Evolutionary conservation across 2,329 filamentous ascomycete genomes (phyloP), one percentile per base, ranked within the genome.

Genomic region (Zalaria obscura): DNA sequence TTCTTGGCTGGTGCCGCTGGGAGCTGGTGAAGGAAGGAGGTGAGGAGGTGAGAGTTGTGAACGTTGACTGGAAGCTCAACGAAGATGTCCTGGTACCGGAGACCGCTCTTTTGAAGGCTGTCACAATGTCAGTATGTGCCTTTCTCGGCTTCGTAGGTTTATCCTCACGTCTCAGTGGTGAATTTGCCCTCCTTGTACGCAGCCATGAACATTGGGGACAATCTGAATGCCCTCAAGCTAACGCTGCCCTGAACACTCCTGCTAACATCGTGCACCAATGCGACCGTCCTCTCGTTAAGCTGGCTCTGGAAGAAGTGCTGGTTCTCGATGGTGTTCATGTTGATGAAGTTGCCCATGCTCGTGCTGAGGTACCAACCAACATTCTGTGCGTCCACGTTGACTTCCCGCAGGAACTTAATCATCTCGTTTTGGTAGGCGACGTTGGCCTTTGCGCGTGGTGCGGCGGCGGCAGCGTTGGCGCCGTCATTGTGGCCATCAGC

Each of bases 291-390:
- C 65, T 91, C 85, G 62, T 94, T 93, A 55, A 76, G 60, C 54
- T 93, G 85, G 64, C 85, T 91, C 72, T 98, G 91, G 72, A 94
- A 96, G 70, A 88, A 83, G 67, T 79, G 87, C 66, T 95, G 88
- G 71, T 96, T 98, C 75, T 98, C 91, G 64, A 98, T 84, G 60
- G 94, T 88, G 70, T 82, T 84, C 59, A 83, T 65, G 71, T 88
- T 95, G 72, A 96, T 75, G 55, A 96, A 96, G 73, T 94, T 96
- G 64, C 91, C 91, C 84, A 98, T 93, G 64, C 87, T 94, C 49
- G 88, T 86, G 69, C 87, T 95, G 45, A 87, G 95, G 70, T 98
- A 98, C 88, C 88, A 98, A 56, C 91, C 91, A 46, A 93, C 86
- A 57, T 86, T 93, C 72, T 96, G 94, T 51, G 91, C 91, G 63